Conservation (phyloP, 202 grass and related monocot species). For the Elaeis oleifera region DNA sequence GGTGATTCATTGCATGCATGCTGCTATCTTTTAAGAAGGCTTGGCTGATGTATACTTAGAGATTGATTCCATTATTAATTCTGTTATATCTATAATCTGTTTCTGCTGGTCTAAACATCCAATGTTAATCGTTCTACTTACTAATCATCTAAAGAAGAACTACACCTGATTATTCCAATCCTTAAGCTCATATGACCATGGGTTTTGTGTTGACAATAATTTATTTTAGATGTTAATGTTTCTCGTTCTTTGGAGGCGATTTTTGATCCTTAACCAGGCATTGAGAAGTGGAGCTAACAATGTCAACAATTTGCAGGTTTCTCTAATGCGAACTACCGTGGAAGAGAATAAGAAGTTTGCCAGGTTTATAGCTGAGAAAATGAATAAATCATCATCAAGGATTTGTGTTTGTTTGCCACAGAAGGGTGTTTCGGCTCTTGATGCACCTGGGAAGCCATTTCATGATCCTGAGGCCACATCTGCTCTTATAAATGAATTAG, state of each 20-base stretch:
- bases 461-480: conserved; percentile 74
- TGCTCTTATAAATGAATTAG: conserved; percentile 65
- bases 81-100: too few relatives aligned
- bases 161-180: too few relatives aligned
- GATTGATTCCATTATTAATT: too few relatives aligned
- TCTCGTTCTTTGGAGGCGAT: neutral
- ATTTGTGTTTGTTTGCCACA: conserved; percentile 62
- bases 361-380: conserved; percentile 82
- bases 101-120: too few relatives aligned
- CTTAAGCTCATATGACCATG: too few relatives aligned
- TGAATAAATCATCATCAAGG: conserved; percentile 74
- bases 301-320: conserved; percentile 48
- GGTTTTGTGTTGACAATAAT: too few relatives aligned
- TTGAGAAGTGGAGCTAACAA: conserved; percentile 4
- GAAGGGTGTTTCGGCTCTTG: conserved; percentile 75
- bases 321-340: conserved; percentile 64
- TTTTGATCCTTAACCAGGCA: neutral
- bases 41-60: too few relatives aligned
- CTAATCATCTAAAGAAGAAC: too few relatives aligned
- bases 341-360: conserved; percentile 90
- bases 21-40: too few relatives aligned
- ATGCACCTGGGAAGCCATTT: conserved; percentile 83
- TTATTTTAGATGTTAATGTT: too few relatives aligned
- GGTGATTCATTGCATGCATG: too few relatives aligned
- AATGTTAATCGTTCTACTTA: too few relatives aligned